Evolutionary conservation across 1,284 basidiomycete species (phyloP).

Genomic region (Pterula multifida): DNA sequence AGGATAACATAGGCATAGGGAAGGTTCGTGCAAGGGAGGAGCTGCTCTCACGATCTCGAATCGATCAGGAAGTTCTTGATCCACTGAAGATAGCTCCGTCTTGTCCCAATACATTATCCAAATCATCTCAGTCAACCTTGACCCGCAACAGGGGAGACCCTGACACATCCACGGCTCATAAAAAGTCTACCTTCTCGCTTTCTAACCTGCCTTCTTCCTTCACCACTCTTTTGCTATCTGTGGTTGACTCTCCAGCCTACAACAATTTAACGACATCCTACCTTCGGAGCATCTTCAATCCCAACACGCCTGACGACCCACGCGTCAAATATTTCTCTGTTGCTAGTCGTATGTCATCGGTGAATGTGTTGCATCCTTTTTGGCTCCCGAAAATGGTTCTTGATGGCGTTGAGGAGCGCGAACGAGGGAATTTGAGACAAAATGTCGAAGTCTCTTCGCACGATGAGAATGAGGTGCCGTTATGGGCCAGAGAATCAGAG

Average conservation of each 20-base stretch:
- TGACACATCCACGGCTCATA: constrained; percentile 8
- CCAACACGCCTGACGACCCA: constrained; percentile 75
- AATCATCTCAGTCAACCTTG: constrained; percentile 16
- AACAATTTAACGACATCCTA: constrained; percentile 87
- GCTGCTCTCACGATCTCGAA: constrained; percentile 9
- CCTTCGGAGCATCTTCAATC: constrained; percentile 84
- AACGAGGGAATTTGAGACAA: constrained; percentile 25
- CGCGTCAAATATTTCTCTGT: constrained; percentile 88
- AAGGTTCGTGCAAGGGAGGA: constrained; percentile 30
- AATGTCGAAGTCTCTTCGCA: constrained; percentile 10
- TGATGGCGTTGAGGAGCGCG: constrained; percentile 62
- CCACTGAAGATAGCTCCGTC: neutral
- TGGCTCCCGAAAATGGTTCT: constrained; percentile 95
- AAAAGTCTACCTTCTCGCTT: constrained; percentile 26
- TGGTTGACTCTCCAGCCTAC: constrained; percentile 96
- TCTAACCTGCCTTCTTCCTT: constrained; percentile 67
- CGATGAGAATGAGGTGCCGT: constrained; percentile 11
- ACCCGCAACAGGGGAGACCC: constrained; percentile 17
- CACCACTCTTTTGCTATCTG: constrained; percentile 79
- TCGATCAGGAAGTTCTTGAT: neutral
- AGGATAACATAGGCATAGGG: constrained; percentile 84
- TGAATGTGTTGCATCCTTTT: constrained; percentile 86
- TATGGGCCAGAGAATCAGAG: constrained; percentile 38
- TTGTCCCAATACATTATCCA: neutral
- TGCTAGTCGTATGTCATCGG: constrained; percentile 62